Evolutionary conservation across 1,284 basidiomycete genomes (phyloP).

Genomic region (Pseudozyma thailandica): DNA sequence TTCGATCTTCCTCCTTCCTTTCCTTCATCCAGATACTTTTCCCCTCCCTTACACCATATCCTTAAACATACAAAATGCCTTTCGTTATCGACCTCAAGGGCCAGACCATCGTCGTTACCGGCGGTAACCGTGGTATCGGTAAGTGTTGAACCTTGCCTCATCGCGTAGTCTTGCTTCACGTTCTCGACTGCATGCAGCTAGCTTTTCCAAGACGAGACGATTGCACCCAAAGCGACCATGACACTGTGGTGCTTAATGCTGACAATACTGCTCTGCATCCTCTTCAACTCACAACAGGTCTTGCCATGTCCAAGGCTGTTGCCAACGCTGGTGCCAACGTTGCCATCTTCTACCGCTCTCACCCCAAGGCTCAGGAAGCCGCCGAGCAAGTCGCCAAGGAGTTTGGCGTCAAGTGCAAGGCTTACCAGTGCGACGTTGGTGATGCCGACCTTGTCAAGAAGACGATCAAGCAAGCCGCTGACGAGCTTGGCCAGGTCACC

Average conservation of each 20-base stretch:
- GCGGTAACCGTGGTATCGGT: conserved; percentile 67
- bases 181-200: background rate
- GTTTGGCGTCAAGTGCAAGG: conserved; percentile 65
- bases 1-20: background rate
- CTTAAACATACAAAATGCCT: conserved; percentile 30
- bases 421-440: conserved; percentile 68
- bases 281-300: conserved; percentile 41
- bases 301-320: conserved; percentile 65
- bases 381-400: conserved; percentile 64
- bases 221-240: too few relatives aligned
- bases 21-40: background rate
- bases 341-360: conserved; percentile 66
- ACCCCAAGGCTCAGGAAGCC: conserved; percentile 66
- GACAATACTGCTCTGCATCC: background rate
- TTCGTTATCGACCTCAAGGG: conserved; percentile 53
- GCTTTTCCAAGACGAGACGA: background rate
- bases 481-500: conserved; percentile 63
- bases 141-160: conserved; percentile 16
- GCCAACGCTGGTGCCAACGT: conserved; percentile 67
- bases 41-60: background rate
- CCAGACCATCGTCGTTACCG: conserved; percentile 72
- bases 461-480: conserved; percentile 60
- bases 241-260: background rate
- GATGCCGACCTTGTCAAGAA: conserved; percentile 63
- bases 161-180: background rate